phyloP scores from a whole-genome alignment of 192 early-diverging fungal genomes.

The Backusella circina region DNA sequence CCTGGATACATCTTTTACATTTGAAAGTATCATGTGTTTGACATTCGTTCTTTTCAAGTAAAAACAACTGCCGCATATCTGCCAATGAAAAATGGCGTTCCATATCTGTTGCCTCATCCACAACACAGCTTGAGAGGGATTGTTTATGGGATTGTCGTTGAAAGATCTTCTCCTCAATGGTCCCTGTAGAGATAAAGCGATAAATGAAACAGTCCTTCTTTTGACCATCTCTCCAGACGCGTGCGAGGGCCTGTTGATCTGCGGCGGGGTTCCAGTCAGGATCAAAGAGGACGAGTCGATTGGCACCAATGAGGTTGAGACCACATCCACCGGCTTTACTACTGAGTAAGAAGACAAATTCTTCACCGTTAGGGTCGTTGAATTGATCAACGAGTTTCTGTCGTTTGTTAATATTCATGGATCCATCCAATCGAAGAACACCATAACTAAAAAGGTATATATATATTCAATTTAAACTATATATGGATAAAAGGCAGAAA shows the following conservation, averaged over 20 bases:
- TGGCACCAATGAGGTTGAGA: conserved; percentile 96
- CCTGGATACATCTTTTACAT: conserved; percentile 84
- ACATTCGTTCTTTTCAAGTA: conserved; percentile 68
- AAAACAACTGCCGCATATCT: conserved; percentile 87
- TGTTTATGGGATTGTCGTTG: conserved; percentile 87
- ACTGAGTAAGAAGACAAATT: conserved; percentile 94
- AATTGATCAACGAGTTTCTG: conserved; percentile 95
- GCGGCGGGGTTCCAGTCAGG: conserved; percentile 94
- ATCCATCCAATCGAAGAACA: conserved; percentile 84
- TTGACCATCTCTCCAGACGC: conserved; percentile 90
- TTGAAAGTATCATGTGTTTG: conserved; percentile 98
- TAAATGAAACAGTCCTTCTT: conserved; percentile 87
- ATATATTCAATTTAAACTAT: background rate
- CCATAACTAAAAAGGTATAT: conserved; percentile 49
- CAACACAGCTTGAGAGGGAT: conserved; percentile 87
- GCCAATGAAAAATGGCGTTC: conserved; percentile 93
- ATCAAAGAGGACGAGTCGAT: conserved; percentile 76
- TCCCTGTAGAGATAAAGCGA: conserved; percentile 92
- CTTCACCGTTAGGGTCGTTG: conserved; percentile 81
- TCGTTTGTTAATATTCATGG: conserved; percentile 88
- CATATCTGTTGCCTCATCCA: conserved; percentile 93
- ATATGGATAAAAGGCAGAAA: conserved; percentile 19
- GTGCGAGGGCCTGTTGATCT: conserved; percentile 88
- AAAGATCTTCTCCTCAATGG: conserved; percentile 99
- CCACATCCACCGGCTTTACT: conserved; percentile 99